Conservation (phyloP, 2,329 filamentous ascomycete genomes). For the Penicillium sp. region DNA sequence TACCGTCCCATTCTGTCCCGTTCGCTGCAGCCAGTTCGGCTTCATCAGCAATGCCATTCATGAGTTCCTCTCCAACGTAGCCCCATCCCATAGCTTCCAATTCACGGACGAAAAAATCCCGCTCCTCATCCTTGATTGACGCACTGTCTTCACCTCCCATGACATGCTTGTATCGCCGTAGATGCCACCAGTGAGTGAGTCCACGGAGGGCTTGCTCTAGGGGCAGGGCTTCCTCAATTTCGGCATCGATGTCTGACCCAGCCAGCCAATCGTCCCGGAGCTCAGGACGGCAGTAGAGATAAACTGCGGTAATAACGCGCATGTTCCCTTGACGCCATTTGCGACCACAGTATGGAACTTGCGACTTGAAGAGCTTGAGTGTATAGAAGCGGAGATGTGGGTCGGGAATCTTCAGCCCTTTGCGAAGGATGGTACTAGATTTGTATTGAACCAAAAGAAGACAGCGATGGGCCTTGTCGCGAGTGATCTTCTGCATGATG, state of each 20-base stretch:
- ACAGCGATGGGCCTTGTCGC: slow-evolving; percentile 92
- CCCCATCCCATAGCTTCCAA: slow-evolving; percentile 71
- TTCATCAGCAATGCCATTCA: slow-evolving; percentile 33
- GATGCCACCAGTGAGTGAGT: slow-evolving; percentile 92
- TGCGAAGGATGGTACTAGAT: slow-evolving; percentile 87
- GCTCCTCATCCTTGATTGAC: slow-evolving; percentile 69
- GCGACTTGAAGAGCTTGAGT: slow-evolving; percentile 96
- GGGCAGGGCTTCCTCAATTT: slow-evolving; percentile 90
- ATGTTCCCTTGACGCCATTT: slow-evolving; percentile 99
- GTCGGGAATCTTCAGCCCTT: slow-evolving; percentile 88
- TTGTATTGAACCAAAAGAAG: slow-evolving; percentile 95
- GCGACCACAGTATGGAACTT: slow-evolving; percentile 95
- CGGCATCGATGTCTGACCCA: slow-evolving; percentile 87
- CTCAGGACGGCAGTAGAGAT: slow-evolving; percentile 90
- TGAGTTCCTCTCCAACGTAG: slow-evolving; percentile 42
- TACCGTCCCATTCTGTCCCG: slow-evolving; percentile 43
- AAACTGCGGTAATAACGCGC: slow-evolving; percentile 97
- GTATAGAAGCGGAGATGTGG: slow-evolving; percentile 88
- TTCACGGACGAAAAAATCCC: slow-evolving; percentile 80
- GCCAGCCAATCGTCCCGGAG: slow-evolving; percentile 92
- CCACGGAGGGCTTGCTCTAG: slow-evolving; percentile 88
- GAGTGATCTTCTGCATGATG: slow-evolving; percentile 96
- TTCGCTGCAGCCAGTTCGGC: slow-evolving; percentile 34
- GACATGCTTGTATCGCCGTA: slow-evolving; percentile 78
- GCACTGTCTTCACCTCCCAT: slow-evolving; percentile 61